Conservation (phyloP, 495 filamentous ascomycete genomes). For the Pseudotulostoma volvatum region DNA sequence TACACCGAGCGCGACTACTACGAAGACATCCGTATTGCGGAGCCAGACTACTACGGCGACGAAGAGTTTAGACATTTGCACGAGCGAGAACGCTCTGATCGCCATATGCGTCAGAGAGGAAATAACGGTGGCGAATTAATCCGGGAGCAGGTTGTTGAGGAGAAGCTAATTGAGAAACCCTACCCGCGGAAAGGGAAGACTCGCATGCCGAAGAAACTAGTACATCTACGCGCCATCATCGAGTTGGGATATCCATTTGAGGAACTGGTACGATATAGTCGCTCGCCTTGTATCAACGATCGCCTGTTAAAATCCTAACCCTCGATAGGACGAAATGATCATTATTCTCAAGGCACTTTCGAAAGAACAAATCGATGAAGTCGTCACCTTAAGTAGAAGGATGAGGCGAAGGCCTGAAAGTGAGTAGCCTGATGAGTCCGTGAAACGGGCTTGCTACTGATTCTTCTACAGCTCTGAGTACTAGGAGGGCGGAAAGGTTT, state of each 20-base stretch:
- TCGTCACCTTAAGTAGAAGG: slow-evolving; percentile 65
- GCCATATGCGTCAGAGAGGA: slow-evolving; percentile 29
- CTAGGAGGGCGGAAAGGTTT: too few species aligned
- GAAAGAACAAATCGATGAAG: slow-evolving; percentile 77
- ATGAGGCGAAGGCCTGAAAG: slow-evolving; percentile 26
- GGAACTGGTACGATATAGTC: slow-evolving; percentile 46
- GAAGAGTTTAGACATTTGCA: slow-evolving; percentile 46
- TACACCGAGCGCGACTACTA: slow-evolving; percentile 36
- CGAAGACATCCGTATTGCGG: slow-evolving; percentile 51
- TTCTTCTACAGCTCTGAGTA: too few species aligned
- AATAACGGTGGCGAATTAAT: slow-evolving; percentile 19
- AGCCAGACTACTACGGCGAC: slow-evolving; percentile 50
- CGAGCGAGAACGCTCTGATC: slow-evolving; percentile 29
- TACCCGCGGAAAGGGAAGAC: slow-evolving; percentile 81
- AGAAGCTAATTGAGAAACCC: slow-evolving; percentile 21
- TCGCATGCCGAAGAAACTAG: slow-evolving; percentile 58
- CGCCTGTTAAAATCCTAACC: slow-evolving; percentile 13
- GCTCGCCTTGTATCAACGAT: slow-evolving; percentile 1
- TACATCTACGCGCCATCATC: slow-evolving; percentile 59
- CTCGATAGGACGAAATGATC: slow-evolving; percentile 49
- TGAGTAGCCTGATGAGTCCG: too few species aligned
- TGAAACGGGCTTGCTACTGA: too few species aligned
- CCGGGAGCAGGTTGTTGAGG: slow-evolving; percentile 21
- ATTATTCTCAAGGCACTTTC: slow-evolving; percentile 68
- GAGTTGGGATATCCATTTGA: slow-evolving; percentile 74